phyloP scores from a whole-genome alignment of 345 rosid species.

The Cardamine occulta region DNA sequence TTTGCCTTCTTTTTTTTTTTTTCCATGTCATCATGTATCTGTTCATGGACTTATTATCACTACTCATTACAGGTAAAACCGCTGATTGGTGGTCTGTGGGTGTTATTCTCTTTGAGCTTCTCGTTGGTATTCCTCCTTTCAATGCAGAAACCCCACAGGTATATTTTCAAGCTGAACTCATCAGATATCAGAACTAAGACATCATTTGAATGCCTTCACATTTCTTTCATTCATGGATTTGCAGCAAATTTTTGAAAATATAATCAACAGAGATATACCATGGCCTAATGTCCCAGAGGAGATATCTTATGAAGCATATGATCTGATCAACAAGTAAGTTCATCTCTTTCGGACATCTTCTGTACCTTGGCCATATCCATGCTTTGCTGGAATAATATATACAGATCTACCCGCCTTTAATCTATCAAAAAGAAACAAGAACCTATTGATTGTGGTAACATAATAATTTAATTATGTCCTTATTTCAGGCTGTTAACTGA shows the following conservation, averaged over 20 bases:
- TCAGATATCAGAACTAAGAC: not conserved
- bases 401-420: not conserved
- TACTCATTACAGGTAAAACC: slow-evolving; percentile 66
- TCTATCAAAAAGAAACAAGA: slow-evolving; percentile 14
- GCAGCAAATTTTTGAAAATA: slow-evolving; percentile 94
- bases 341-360: not conserved
- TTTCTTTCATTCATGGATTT: slow-evolving; percentile 15
- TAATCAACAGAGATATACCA: slow-evolving; percentile 86
- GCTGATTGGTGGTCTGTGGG: slow-evolving; percentile 99
- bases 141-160: slow-evolving; percentile 95
- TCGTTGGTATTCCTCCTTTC: slow-evolving; percentile 94
- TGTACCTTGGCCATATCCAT: not conserved
- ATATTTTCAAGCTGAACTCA: slow-evolving; percentile 13
- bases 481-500: slow-evolving; percentile 80
- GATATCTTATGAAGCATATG: slow-evolving; percentile 70
- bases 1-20: not conserved
- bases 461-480: slow-evolving; percentile 11
- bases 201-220: not conserved
- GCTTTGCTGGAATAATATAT: not conserved
- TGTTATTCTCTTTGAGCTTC: slow-evolving; percentile 85
- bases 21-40: slow-evolving; percentile 1
- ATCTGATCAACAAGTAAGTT: slow-evolving; percentile 86
- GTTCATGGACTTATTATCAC: slow-evolving; percentile 21
- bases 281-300: slow-evolving; percentile 93
- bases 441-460: slow-evolving; percentile 18